Evolutionary conservation across 768 basidiomycete genomes (phyloP).

Genomic region (Pleurotus tuber-regium): DNA sequence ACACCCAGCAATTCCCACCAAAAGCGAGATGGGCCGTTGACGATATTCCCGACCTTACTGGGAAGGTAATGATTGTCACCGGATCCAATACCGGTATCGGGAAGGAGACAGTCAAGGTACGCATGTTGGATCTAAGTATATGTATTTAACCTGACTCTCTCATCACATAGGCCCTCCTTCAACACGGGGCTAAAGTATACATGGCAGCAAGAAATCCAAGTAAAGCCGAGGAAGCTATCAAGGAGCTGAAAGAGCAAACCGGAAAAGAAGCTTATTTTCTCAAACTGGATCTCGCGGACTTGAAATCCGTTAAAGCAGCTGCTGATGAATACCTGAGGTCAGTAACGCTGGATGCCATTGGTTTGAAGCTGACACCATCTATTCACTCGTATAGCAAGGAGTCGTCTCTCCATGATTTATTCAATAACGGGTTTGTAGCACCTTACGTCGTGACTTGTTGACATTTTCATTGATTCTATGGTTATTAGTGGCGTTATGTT

Average conservation of each 20-base stretch:
- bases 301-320: slow-evolving; percentile 25
- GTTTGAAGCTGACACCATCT: neutral
- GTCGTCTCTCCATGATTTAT: slow-evolving; percentile 17
- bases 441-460: too few species aligned
- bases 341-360: neutral
- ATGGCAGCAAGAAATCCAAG: neutral
- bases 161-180: neutral
- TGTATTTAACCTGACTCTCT: neutral
- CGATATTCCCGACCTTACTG: slow-evolving; percentile 23
- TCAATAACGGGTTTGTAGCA: slow-evolving; percentile 27
- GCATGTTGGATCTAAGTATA: neutral
- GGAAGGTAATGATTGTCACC: slow-evolving; percentile 21
- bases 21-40: slow-evolving; percentile 18
- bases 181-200: neutral
- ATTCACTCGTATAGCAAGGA: slow-evolving; percentile 12
- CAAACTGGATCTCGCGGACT: slow-evolving; percentile 29
- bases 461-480: too few species aligned
- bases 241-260: neutral
- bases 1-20: too few species aligned
- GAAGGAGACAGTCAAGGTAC: slow-evolving; percentile 1
- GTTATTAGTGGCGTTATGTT: neutral
- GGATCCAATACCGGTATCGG: slow-evolving; percentile 20
- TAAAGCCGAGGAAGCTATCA: neutral
- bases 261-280: slow-evolving; percentile 17
- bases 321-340: slow-evolving; percentile 28